phyloP scores from a whole-genome alignment of 805 yeast species.

The Kodamaea nitidulidarum region DNA sequence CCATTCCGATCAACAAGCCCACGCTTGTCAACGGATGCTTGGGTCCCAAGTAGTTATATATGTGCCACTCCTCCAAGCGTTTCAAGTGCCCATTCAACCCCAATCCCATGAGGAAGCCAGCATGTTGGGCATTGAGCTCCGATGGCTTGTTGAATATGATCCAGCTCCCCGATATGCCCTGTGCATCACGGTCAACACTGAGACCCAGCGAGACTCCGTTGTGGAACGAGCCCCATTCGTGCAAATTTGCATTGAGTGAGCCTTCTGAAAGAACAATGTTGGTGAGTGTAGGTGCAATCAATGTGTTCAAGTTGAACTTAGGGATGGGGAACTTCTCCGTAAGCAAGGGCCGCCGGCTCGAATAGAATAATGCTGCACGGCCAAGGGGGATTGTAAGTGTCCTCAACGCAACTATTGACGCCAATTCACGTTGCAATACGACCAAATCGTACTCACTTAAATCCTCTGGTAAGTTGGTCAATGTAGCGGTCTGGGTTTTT shows the following conservation, averaged over 20 bases:
- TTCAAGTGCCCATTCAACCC: slow-evolving; percentile 89
- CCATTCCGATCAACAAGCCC: slow-evolving; percentile 85
- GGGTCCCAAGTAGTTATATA: slow-evolving; percentile 87
- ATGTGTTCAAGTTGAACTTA: slow-evolving; percentile 62
- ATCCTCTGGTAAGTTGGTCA: slow-evolving; percentile 33
- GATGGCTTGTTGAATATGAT: slow-evolving; percentile 80
- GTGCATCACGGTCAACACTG: slow-evolving; percentile 62
- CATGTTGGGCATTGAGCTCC: slow-evolving; percentile 73
- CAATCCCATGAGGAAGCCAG: slow-evolving; percentile 88
- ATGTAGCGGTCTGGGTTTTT: slow-evolving; percentile 51
- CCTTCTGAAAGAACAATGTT: slow-evolving; percentile 59
- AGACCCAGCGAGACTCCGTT: slow-evolving; percentile 89
- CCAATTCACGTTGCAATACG: slow-evolving; percentile 52
- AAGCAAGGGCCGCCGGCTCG: slow-evolving; percentile 68
- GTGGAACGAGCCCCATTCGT: slow-evolving; percentile 86
- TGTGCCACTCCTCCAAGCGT: slow-evolving; percentile 90
- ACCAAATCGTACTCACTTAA: slow-evolving; percentile 55
- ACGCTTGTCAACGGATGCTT: slow-evolving; percentile 81
- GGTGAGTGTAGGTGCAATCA: slow-evolving; percentile 61
- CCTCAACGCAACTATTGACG: slow-evolving; percentile 60
- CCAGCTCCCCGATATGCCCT: slow-evolving; percentile 85
- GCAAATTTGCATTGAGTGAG: slow-evolving; percentile 42
- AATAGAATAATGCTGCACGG: slow-evolving; percentile 66
- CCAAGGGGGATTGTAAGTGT: slow-evolving; percentile 77
- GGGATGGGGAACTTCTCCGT: slow-evolving; percentile 85